phyloP scores from a whole-genome alignment of 768 basidiomycete species.

The Baorangia bicolor region DNA sequence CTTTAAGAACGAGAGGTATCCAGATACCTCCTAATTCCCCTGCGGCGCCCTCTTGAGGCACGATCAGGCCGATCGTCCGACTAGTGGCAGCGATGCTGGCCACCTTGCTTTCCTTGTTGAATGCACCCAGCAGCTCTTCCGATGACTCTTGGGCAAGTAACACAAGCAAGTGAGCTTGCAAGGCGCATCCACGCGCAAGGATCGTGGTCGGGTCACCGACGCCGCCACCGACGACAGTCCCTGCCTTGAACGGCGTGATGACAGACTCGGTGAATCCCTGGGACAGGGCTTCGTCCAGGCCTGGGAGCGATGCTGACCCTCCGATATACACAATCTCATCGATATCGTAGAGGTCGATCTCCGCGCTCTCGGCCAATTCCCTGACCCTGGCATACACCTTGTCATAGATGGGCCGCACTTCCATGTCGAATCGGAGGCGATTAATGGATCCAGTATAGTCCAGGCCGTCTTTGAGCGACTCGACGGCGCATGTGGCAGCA shows the following conservation, averaged over 20 bases:
- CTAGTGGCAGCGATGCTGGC: constrained; percentile 54
- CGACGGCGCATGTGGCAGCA: constrained; percentile 89
- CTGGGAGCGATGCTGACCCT: constrained; percentile 71
- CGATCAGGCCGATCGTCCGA: constrained; percentile 62
- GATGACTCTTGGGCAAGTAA: constrained; percentile 48
- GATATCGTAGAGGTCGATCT: constrained; percentile 62
- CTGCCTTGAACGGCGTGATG: constrained; percentile 62
- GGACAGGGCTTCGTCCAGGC: constrained; percentile 59
- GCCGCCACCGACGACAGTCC: constrained; percentile 70
- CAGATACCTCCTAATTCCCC: constrained; percentile 57
- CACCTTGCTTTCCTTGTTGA: constrained; percentile 41
- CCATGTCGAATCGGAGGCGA: constrained; percentile 56
- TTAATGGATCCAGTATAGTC: constrained; percentile 80
- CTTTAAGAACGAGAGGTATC: constrained; percentile 64
- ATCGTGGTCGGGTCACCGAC: constrained; percentile 77
- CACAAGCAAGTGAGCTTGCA: constrained; percentile 67
- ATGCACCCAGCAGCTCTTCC: constrained; percentile 50
- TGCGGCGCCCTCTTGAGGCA: constrained; percentile 48
- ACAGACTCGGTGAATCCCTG: constrained; percentile 60
- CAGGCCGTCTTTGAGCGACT: constrained; percentile 89
- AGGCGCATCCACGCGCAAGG: constrained; percentile 71
- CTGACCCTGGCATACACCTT: constrained; percentile 50
- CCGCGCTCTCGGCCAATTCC: constrained; percentile 50
- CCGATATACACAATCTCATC: constrained; percentile 83
- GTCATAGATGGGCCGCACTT: constrained; percentile 59